Evolutionary conservation across 495 filamentous ascomycete genomes (phyloP), one percentile per base, ranked within the genome.

Genomic region (Corynascus novoguineensis): DNA sequence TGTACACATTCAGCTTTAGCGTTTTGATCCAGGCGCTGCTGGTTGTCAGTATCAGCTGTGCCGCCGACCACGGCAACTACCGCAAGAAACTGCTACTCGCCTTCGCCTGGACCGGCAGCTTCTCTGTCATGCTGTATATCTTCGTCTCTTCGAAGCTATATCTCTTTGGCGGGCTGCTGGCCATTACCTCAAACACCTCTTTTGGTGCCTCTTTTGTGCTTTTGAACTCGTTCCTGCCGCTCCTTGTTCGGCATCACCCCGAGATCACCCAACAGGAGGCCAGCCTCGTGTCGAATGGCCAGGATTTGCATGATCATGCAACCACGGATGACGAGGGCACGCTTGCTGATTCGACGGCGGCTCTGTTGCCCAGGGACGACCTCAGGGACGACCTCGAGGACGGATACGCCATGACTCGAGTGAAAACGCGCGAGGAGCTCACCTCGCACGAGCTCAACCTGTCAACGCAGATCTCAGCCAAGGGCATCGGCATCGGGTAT

Each of bases 1-100:
- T 98, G 87, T 98, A 97, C 74, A 96, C 89, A 5, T 97, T 97
- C 71, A 95, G 90, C 46, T 71, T 96, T 57, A 93, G 88, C 71
- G 93, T 98, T 2, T 68, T 96, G 9, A 65, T 96, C 31, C 93
- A 98, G 71, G 85, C 91, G 9, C 70, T 97, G 21, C 70, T 98
- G 32, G 95, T 98, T 28, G 87, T 98, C 56, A 95, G 90, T 54
- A 96, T 98, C 81, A 92, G 87, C 58, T 93, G 89, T 31, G 93
- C 93, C 40, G 93, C 93, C 44, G 93, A 98, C 67, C 93, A 97
- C 71, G 93, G 93, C 57, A 87, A 86, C 50, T 95, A 92, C 72
- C 84, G 93, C 57, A 98, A 98, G 72, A 84, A 80, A 35, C 80
- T 98, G 14, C 74, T 98, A 24, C 78, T 98, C 21, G 72, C 71